Conservation (phyloP, 768 basidiomycete genomes). For the Tricholoma flavovirens region DNA sequence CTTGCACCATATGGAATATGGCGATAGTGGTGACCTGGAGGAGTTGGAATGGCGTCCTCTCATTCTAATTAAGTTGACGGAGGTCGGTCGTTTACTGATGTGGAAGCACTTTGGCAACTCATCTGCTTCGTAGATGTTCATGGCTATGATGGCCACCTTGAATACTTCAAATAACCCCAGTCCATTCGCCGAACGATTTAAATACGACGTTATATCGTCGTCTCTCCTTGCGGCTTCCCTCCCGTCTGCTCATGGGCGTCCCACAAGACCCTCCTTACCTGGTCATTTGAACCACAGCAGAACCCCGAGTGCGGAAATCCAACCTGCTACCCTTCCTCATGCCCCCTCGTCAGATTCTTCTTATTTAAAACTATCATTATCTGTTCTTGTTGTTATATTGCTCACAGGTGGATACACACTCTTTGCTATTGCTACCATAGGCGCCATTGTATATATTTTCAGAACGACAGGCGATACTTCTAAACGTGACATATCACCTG, state of each 20-base stretch:
- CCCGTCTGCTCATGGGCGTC: constrained; percentile 30
- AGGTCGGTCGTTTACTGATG: constrained; percentile 29
- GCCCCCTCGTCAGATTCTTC: constrained; percentile 28
- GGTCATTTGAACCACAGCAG: constrained; percentile 45
- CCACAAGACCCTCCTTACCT: constrained; percentile 35
- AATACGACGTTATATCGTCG: constrained; percentile 79
- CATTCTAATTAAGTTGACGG: constrained; percentile 27
- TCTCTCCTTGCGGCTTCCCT: constrained; percentile 58
- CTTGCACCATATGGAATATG: constrained; percentile 20
- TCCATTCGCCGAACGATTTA: constrained; percentile 73
- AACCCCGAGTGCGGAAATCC: constrained; percentile 32
- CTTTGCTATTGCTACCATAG: constrained; percentile 33
- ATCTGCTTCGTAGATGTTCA: constrained; percentile 28
- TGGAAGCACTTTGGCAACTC: background rate
- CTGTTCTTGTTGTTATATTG: constrained; percentile 33
- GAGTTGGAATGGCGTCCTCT: constrained; percentile 32
- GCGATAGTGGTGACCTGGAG: constrained; percentile 19
- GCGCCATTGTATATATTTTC: constrained; percentile 32
- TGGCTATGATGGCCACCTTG: constrained; percentile 31
- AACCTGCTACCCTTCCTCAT: constrained; percentile 17
- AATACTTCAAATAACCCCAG: constrained; percentile 31
- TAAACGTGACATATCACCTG: constrained; percentile 49
- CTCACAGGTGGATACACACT: constrained; percentile 40
- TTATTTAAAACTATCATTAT: constrained; percentile 35
- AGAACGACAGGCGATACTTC: constrained; percentile 27